Conservation (phyloP, 2,329 filamentous ascomycete genomes). For the Pseudocercospora cruenta region DNA sequence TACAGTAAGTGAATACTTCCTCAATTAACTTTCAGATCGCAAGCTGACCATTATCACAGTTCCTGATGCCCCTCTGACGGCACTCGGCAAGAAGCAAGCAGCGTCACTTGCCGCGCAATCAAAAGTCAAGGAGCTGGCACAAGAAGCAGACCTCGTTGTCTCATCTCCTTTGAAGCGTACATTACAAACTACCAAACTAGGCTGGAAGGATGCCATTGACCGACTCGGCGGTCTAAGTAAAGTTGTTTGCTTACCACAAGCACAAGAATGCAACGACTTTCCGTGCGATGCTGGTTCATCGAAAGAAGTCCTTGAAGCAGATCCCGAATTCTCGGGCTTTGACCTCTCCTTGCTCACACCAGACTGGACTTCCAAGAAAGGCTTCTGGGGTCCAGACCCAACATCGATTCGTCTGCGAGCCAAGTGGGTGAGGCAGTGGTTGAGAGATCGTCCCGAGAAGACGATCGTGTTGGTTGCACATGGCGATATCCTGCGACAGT, state of each 20-base stretch:
- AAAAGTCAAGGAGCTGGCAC: slow-evolving; percentile 21
- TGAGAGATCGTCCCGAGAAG: slow-evolving; percentile 37
- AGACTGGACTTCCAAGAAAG: slow-evolving; percentile 39
- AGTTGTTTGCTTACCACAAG: slow-evolving; percentile 37
- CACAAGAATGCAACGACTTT: slow-evolving; percentile 40
- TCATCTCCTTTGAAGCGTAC: slow-evolving; percentile 39
- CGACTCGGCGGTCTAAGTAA: slow-evolving; percentile 35
- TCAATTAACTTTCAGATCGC: neutral
- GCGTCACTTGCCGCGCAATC: slow-evolving; percentile 35
- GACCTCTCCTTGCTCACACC: slow-evolving; percentile 33
- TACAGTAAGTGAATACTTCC: slow-evolving; percentile 29
- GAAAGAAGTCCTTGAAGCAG: slow-evolving; percentile 27
- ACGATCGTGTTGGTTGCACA: slow-evolving; percentile 41
- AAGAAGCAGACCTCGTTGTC: slow-evolving; percentile 36
- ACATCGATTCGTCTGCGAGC: slow-evolving; percentile 31
- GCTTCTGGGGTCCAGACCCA: slow-evolving; percentile 34
- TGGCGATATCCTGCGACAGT: slow-evolving; percentile 38
- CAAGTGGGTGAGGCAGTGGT: slow-evolving; percentile 36
- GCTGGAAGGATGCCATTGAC: slow-evolving; percentile 33
- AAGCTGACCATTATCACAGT: slow-evolving; percentile 24
- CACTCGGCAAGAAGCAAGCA: slow-evolving; percentile 40
- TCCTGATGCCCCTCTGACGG: slow-evolving; percentile 38
- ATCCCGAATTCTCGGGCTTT: slow-evolving; percentile 36
- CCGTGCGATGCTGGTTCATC: slow-evolving; percentile 39
- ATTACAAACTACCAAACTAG: slow-evolving; percentile 38